Conservation (phyloP, 2,329 filamentous ascomycete genomes). For the Cryphonectria carpinicola region DNA sequence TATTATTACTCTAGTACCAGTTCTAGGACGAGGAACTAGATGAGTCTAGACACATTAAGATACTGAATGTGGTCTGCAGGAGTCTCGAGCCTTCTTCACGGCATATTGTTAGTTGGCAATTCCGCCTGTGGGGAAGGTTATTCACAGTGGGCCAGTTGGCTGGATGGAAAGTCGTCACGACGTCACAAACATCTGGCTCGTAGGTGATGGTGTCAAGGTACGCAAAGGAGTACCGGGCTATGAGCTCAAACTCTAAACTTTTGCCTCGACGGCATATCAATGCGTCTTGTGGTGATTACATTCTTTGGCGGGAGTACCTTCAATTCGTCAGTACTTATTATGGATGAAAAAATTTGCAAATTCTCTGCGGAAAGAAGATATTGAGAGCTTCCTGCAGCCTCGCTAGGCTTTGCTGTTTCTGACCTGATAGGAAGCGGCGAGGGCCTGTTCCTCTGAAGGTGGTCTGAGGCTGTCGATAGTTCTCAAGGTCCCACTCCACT, state of each 20-base stretch:
- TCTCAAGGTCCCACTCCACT: not conserved
- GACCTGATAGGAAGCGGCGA: slow-evolving; percentile 12
- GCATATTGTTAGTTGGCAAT: not conserved
- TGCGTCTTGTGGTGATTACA: slow-evolving; percentile 8
- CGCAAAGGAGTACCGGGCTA: slow-evolving; percentile 24
- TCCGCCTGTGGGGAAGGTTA: not conserved
- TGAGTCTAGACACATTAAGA: not conserved
- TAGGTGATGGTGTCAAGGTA: slow-evolving; percentile 12
- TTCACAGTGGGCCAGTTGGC: not conserved
- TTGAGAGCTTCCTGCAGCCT: not conserved
- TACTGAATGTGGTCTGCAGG: not conserved
- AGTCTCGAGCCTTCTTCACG: not conserved
- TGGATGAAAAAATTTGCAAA: not conserved
- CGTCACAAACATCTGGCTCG: not conserved
- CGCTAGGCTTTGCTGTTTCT: not conserved
- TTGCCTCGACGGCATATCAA: slow-evolving; percentile 9
- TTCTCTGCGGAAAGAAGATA: not conserved
- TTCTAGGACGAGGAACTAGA: not conserved
- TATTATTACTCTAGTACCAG: not conserved
- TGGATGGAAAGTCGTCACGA: not conserved
- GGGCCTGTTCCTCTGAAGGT: slow-evolving; percentile 17
- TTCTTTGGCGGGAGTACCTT: not conserved
- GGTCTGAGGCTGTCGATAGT: slow-evolving; percentile 7
- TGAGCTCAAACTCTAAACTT: slow-evolving; percentile 29
- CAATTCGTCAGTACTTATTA: not conserved